Conservation (phyloP, 257 asterid genomes). For the Prunella vulgaris region DNA sequence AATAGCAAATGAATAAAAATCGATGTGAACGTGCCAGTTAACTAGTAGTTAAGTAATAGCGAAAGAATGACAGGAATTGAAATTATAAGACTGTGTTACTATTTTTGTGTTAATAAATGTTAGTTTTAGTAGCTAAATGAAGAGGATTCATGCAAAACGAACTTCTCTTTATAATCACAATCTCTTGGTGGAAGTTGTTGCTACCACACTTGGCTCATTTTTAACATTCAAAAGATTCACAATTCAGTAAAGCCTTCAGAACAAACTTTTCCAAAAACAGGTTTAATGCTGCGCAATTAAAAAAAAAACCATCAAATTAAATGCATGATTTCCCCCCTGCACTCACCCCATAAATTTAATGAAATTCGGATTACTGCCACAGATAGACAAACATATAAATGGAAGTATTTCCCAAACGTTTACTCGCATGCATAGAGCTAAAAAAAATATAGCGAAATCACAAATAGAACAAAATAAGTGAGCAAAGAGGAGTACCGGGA, state of each 20-base stretch:
- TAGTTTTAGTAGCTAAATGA: neutral
- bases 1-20: too few relatives aligned
- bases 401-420: neutral
- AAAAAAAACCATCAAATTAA: neutral
- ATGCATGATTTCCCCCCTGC: constrained; percentile 5
- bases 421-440: neutral
- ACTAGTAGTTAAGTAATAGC: neutral
- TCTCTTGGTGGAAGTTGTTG: neutral
- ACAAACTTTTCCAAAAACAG: neutral
- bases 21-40: too few relatives aligned
- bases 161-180: neutral
- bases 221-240: neutral
- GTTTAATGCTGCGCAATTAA: neutral
- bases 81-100: neutral
- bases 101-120: neutral
- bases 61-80: neutral
- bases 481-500: constrained; percentile 38
- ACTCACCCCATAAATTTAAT: neutral
- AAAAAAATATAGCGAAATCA: neutral
- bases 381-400: neutral
- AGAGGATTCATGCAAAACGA: neutral
- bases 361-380: neutral
- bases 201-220: neutral
- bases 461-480: neutral
- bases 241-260: neutral